A percentile compares a stretch with the other conserved stretches of the same genome.
phyloP scores from a whole-genome alignment of 1,139 yeast species.

The Nakaseomyces bracarensis region DNA sequence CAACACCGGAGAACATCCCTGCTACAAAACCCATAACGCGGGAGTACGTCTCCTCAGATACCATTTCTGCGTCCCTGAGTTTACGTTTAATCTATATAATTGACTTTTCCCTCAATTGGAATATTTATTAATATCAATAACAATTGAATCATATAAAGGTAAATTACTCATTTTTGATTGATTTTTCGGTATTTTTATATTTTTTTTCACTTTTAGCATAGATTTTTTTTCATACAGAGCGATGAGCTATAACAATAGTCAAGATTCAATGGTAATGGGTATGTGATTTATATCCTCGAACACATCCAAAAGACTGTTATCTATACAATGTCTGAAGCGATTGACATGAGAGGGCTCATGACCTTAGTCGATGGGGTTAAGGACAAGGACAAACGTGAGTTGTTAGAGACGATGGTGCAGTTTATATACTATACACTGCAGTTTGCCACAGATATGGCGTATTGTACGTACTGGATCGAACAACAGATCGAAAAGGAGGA shows the following conservation, averaged over 20 bases:
- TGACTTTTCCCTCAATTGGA: too few species aligned
- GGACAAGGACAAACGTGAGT: constrained; percentile 4
- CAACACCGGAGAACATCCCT: constrained; percentile 78
- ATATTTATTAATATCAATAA: too few species aligned
- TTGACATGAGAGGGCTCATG: not conserved
- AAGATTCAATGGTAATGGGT: too few species aligned
- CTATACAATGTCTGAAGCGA: not conserved
- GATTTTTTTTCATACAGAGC: too few species aligned
- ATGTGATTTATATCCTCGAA: too few species aligned
- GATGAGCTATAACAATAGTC: too few species aligned
- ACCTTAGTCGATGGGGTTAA: not conserved
- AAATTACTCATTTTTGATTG: too few species aligned
- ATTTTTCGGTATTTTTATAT: too few species aligned
- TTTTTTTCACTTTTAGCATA: too few species aligned
- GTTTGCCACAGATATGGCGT: constrained; percentile 1
- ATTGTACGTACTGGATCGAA: constrained; percentile 1
- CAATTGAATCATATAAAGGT: too few species aligned
- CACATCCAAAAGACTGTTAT: too few species aligned
- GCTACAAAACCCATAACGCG: constrained; percentile 65
- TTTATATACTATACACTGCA: not conserved
- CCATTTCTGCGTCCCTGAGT: not conserved
- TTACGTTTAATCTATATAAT: too few species aligned
- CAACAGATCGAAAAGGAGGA: not conserved
- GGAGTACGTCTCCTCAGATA: constrained; percentile 15
- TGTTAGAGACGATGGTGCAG: constrained; percentile 5